Base-by-base conservation (phyloP, 2,329 filamentous ascomycete genomes). In the Ophiosphaerella korrae region DNA sequence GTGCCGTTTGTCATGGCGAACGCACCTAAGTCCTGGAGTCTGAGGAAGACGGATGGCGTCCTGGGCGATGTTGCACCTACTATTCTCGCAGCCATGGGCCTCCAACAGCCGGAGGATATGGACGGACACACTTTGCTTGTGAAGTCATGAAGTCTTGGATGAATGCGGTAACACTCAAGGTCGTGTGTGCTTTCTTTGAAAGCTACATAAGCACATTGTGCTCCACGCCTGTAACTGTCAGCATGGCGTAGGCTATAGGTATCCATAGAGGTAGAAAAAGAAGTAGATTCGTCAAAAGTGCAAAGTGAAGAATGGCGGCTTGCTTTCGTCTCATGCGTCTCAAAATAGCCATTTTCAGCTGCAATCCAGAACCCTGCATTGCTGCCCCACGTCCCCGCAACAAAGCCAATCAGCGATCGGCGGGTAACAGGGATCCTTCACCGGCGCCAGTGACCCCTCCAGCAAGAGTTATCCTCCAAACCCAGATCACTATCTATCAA, bases 1-100 rank as follows among this genome's bases (percentile, higher is more conserved):
- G 94, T 99, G 45, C 94, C 94, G 8, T 93, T 99, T 73, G 85
- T 97, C 77, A 96, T 99, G 92, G 91, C 92, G 73, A 99, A 97
- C 74, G 92, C 92, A 7, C 94, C 94, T 35, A 84, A 89, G 71
- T 89, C 90, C 64, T 97, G 89, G 88, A 90, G 85, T 66, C 80
- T 99, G 67, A 88, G 90, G 81, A 88, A 92, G 79, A 82, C 85
- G 50, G 86, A 87, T 54, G 93, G 92, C 69, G 94, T 99, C n/a
- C 82, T 99, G 18, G 94, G 94, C 53, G 94, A 99, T 70, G 94
- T 99, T 31, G 94, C 94, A 7, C 94, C 94, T n/a, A 99, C 94
- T 13, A 75, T 99, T 52, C 83, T 99, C 37, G 89, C 86, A 5
- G 86, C 87, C 68, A 97, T 99, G 92, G 94, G 94, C 29, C 81